These are phyloP conservation scores for Monilinia fructicola DNA, from an alignment of 2,329 filamentous ascomycete species.

Conservation along the genomic window DNA sequence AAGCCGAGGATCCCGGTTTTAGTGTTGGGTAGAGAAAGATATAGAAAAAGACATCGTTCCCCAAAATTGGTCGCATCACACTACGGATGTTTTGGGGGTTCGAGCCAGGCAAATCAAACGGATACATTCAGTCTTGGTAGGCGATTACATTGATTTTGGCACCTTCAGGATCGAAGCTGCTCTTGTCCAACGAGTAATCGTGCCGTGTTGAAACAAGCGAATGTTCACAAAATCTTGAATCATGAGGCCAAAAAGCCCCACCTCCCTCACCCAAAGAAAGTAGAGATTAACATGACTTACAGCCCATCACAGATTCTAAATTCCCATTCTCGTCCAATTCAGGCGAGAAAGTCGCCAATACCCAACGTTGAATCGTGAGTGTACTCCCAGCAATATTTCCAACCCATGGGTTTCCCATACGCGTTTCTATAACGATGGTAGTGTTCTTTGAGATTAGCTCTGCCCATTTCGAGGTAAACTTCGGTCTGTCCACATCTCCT, in stretches of 20 bases:
- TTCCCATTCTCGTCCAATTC: constrained; percentile 63
- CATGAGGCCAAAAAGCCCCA: constrained; percentile 41
- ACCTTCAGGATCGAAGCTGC: not conserved
- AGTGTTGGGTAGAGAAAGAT: not conserved
- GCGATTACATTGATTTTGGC: not conserved
- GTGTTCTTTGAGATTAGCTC: constrained; percentile 14
- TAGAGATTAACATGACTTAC: constrained; percentile 20
- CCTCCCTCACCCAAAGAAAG: constrained; percentile 58
- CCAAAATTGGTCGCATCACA: not conserved
- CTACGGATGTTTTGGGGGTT: not conserved
- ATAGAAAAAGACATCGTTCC: not conserved
- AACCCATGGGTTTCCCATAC: constrained; percentile 21
- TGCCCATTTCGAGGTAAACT: constrained; percentile 22
- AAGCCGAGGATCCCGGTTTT: constrained; percentile 35
- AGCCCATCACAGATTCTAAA: constrained; percentile 72
- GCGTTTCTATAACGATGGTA: constrained; percentile 20
- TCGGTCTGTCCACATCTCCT: constrained; percentile 14
- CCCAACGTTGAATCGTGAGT: constrained; percentile 75
- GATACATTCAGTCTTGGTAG: not conserved
- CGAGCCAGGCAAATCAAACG: not conserved
- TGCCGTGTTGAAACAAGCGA: not conserved
- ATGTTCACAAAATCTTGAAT: constrained; percentile 41
- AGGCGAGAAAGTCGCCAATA: constrained; percentile 72
- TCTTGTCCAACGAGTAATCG: not conserved
- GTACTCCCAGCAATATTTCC: constrained; percentile 59